Base-by-base conservation (phyloP, 73 alveolate genomes). In the Paramecium sexaurelia region DNA sequence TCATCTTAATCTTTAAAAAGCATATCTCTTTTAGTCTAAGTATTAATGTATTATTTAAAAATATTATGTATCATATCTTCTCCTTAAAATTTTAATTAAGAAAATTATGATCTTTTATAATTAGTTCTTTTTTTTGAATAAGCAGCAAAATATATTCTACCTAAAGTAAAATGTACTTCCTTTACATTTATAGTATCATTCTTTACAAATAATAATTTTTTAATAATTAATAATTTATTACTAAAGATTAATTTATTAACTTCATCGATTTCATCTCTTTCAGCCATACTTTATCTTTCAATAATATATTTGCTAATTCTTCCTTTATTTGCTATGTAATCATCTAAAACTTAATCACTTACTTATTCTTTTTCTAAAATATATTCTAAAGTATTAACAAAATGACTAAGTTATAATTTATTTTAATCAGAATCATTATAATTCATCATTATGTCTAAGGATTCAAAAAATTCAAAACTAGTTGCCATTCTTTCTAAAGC, bases 101-200 rank as follows among this genome's bases (percentile, higher is more conserved):
- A 55, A 13, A 87, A 87, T 11, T 55, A 35, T 24, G 73, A 67
- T 68, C 93, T 68, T 26, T 68, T 66, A 17, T 37, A 87, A 41
- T 87, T 87, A 24, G 90, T 40, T 68, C 93, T 87, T 6, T 87
- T 67, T 39, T 78, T 61, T 26, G 90, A 68, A 41, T 87, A 82
- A 5, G 90, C 93, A 20, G 93, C 93, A 87, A 87, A 87, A 39
- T 87, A 87, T 27, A 87, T 29, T 87, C 93, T 61, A 9, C 90
- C 93, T 20, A 87, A 55, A 6, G 93, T 66, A 69, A 68, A 87
- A 68, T 87, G 93, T 27, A 87, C 88, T 69, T 87, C 93, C 40
- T 87, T 19, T 4, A 68, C 24, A 32, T 61, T 67, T 24, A 75
- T 56, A 67, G 67, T 87, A 7, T 68, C 86, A 68, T 87, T 82